Evolutionary conservation across 2,329 filamentous ascomycete species (phyloP).

Genomic region (Penicillium sp.): DNA sequence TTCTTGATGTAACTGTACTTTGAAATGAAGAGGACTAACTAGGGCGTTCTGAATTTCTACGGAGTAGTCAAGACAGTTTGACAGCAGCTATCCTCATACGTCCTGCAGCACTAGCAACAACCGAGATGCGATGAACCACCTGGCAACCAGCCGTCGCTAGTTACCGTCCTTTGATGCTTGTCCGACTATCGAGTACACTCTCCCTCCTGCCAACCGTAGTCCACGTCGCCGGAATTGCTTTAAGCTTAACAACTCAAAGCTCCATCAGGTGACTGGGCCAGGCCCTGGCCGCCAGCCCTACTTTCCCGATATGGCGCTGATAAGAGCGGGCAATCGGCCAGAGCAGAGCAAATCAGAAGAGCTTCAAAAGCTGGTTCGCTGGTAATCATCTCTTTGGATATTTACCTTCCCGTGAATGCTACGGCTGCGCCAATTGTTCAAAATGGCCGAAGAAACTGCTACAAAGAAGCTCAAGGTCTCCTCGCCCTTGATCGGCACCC

Average conservation of each 20-base stretch:
- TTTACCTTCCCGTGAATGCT: conserved; percentile 29
- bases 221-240: conserved; percentile 10
- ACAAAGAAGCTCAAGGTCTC: conserved; percentile 84
- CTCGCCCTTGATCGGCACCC: conserved; percentile 78
- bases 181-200: too few species aligned
- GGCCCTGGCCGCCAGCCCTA: conserved; percentile 23
- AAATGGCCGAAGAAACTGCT: conserved; percentile 70
- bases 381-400: background rate
- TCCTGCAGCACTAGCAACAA: background rate
- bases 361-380: background rate
- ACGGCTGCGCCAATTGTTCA: conserved; percentile 50
- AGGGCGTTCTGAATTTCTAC: background rate
- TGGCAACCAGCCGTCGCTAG: background rate
- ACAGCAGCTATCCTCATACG: background rate
- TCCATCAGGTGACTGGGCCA: conserved; percentile 13
- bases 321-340: conserved; percentile 27
- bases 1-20: conserved; percentile 4
- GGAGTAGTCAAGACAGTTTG: background rate
- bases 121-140: background rate
- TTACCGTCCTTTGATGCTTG: background rate
- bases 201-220: background rate
- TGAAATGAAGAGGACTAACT: background rate
- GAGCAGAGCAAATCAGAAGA: conserved; percentile 25
- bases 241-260: background rate
- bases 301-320: conserved; percentile 24